A percentile compares a stretch with the other conserved stretches of the same genome.
These are phyloP conservation scores for Kodamaea jinghongensis DNA, from an alignment of 805 yeast genomes.

Conservation along the genomic window DNA sequence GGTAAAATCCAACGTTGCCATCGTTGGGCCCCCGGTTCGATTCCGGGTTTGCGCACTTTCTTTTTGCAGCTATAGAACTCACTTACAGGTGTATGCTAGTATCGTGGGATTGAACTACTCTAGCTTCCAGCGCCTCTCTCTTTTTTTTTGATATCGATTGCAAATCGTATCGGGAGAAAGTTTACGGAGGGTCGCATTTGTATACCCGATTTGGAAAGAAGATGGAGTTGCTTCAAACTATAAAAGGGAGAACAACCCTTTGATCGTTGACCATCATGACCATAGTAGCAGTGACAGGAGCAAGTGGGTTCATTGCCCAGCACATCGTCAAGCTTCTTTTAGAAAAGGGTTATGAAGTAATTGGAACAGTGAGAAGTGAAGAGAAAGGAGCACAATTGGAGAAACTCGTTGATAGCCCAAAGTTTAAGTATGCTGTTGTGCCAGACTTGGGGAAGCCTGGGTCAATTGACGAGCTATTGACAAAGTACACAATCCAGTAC, in stretches of 20 bases:
- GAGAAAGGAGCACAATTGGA: slow-evolving; percentile 41
- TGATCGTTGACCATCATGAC: slow-evolving; percentile 6
- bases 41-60: too few relatives aligned
- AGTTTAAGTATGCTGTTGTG: slow-evolving; percentile 31
- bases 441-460: slow-evolving; percentile 29
- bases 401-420: slow-evolving; percentile 21
- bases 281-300: slow-evolving; percentile 47
- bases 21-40: too few relatives aligned
- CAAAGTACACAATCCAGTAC: slow-evolving; percentile 35
- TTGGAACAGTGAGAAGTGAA: slow-evolving; percentile 50
- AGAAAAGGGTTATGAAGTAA: slow-evolving; percentile 40
- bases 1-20: too few relatives aligned
- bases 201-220: slow-evolving; percentile 4
- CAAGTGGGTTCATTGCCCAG: slow-evolving; percentile 53
- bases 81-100: too few relatives aligned
- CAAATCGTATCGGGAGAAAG: too few relatives aligned
- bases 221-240: neutral
- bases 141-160: too few relatives aligned
- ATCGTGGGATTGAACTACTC: too few relatives aligned
- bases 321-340: slow-evolving; percentile 44
- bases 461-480: slow-evolving; percentile 49
- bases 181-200: neutral
- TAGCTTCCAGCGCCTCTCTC: too few relatives aligned
- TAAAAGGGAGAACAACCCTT: neutral
- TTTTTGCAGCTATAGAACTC: too few relatives aligned